Conservation (phyloP, 202 grass and related monocot species). For the Hordeum pubiflorum region DNA sequence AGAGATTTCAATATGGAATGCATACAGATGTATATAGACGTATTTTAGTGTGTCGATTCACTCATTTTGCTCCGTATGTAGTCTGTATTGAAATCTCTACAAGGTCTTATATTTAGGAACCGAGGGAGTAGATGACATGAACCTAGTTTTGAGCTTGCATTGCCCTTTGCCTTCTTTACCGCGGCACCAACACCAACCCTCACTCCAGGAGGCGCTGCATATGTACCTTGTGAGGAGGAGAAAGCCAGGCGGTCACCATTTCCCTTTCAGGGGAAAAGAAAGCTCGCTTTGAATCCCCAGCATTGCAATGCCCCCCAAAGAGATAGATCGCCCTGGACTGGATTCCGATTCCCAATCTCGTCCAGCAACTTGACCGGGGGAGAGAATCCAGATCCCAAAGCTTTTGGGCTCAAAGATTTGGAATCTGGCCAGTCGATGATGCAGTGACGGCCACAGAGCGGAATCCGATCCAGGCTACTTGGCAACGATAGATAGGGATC, state of each 20-base stretch:
- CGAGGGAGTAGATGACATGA: not conserved
- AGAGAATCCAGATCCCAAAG: conserved; percentile 26
- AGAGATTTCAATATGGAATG: too few species aligned
- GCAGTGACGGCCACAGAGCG: not conserved
- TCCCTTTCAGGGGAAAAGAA: conserved; percentile 29
- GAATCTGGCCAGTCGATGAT: conserved; percentile 18
- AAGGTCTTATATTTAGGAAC: too few species aligned
- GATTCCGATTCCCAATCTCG: conserved; percentile 20
- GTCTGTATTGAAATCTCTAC: too few species aligned
- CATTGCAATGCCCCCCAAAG: not conserved
- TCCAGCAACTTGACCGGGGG: conserved; percentile 12
- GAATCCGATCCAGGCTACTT: conserved; percentile 33
- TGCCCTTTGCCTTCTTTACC: conserved; percentile 24
- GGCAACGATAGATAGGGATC: not conserved
- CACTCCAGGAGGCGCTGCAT: conserved; percentile 39
- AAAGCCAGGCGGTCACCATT: not conserved
- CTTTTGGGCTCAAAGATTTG: conserved; percentile 23
- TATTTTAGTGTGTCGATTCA: too few species aligned
- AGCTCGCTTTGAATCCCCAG: conserved; percentile 34
- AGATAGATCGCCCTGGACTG: not conserved
- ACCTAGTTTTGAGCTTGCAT: conserved; percentile 30
- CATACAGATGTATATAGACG: too few species aligned
- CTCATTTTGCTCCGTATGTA: too few species aligned
- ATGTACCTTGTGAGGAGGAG: not conserved
- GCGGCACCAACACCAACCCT: not conserved